Evolutionary conservation across 257 asterid species (phyloP).

Genomic region (Przewalskia tangutica): DNA sequence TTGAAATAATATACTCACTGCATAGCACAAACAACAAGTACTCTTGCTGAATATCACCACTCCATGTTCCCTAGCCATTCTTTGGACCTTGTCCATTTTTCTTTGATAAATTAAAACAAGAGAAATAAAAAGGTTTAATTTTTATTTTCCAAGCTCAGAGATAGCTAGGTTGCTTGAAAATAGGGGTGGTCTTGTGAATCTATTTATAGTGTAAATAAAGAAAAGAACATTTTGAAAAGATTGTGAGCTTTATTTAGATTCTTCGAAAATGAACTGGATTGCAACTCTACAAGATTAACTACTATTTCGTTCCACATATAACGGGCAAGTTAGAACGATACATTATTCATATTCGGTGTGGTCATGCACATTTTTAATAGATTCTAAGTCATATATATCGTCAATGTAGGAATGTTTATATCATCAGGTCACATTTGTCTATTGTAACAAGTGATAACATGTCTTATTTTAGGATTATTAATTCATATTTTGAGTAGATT

Average conservation of each 20-base stretch:
- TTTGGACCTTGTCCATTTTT: conserved; percentile 47
- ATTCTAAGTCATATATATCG: no score
- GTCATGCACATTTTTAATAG: no score
- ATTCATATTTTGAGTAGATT: no score
- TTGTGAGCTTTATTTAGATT: neutral
- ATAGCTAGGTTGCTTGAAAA: neutral
- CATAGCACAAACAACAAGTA: conserved; percentile 62
- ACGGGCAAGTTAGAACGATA: neutral
- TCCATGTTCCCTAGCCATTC: conserved; percentile 48
- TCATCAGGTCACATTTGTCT: neutral
- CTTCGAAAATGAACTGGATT: neutral
- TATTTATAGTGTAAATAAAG: neutral
- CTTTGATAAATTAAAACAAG: no score
- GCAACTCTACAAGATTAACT: neutral
- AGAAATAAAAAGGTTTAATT: neutral
- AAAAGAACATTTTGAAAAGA: neutral
- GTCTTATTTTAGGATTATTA: no score
- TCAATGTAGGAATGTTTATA: neutral
- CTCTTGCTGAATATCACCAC: conserved; percentile 64
- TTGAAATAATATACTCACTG: conserved; percentile 49
- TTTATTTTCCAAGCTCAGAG: neutral
- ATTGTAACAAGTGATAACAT: neutral
- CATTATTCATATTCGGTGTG: neutral
- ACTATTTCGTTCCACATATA: neutral
- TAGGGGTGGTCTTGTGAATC: neutral